Evolutionary conservation across 306 rosid genomes (phyloP), one percentile per base, ranked within the genome.

Genomic region (Dryas octopetala): DNA sequence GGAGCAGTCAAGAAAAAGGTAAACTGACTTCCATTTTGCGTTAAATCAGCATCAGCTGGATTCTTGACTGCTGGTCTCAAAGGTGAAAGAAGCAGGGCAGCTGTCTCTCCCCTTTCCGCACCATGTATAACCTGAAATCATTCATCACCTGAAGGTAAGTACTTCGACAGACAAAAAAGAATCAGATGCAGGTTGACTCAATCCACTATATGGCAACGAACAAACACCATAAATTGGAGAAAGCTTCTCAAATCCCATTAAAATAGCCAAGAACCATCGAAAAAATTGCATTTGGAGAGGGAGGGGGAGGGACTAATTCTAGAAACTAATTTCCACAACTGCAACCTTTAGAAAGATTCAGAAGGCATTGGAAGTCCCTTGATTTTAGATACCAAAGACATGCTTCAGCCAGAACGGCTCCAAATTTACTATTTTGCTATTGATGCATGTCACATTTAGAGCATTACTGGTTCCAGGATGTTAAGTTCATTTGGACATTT

Each of bases 1-100:
- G 99, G 98, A 79, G 93, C 88, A 79, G 94, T 96, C 90, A 96
- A 85, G 91, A 96, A 96, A 83, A 89, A 85, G 50, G 99, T 96
- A 76, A 96, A 96, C 68, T 96, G 99, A 80, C 96, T 89, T 86
- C 98, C 99, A 51, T 80, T 87, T 78, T 83, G 87, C 32, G 64
- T 49, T 17, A 76, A 57, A 84, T 83, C 83, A 60, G 83, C 85
- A 81, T 84, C 86, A 72, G 86, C 76, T 17, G 88, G 80, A 52
- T 89, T 87, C 86, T 89, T 91, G 82, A 84, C 89, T 75, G 85
- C 82, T 2, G 91, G 87, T 78, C 80, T 89, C 84, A 89, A 84
- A 75, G 96, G 99, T 76, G 99, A 96, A 68, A 96, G 97, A 84
- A 96, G 86, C 54, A 96, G 70, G 75, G 96, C 97, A 78, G 92